A percentile compares a stretch with the other conserved stretches of the same genome.
Conservation (phyloP, 2,329 filamentous ascomycete species). For the Delphinella strobiligena region DNA sequence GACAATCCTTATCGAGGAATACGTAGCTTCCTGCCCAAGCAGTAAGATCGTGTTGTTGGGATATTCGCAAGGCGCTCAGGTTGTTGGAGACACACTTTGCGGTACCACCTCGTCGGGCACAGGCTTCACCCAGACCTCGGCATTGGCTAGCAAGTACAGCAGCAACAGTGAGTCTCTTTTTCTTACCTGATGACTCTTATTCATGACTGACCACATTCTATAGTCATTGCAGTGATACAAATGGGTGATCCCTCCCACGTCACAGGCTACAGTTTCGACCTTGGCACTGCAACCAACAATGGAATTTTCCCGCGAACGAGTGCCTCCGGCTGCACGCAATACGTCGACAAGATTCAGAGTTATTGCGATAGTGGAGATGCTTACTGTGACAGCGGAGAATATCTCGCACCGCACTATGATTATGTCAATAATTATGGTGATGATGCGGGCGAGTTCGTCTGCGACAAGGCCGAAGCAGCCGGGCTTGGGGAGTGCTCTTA, state of each 20-base stretch:
- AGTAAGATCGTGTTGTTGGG: slow-evolving; percentile 30
- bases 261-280: background rate
- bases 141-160: slow-evolving; percentile 4
- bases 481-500: background rate
- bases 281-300: slow-evolving; percentile 8
- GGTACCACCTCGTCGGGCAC: slow-evolving; percentile 8
- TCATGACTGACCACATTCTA: too few species aligned
- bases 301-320: slow-evolving; percentile 9
- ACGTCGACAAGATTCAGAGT: slow-evolving; percentile 2
- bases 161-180: background rate
- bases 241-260: slow-evolving; percentile 4
- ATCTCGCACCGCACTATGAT: background rate
- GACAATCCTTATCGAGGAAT: slow-evolving; percentile 21
- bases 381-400: background rate
- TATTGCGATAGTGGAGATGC: slow-evolving; percentile 3
- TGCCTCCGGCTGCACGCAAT: background rate
- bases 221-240: slow-evolving; percentile 2
- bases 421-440: background rate
- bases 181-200: too few species aligned
- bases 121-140: slow-evolving; percentile 1
- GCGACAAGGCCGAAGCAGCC: background rate
- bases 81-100: slow-evolving; percentile 12
- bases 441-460: background rate
- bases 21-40: slow-evolving; percentile 27
- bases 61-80: slow-evolving; percentile 28